Evolutionary conservation across 257 asterid species (phyloP).

Genomic region (Solanum infundibuliforme): DNA sequence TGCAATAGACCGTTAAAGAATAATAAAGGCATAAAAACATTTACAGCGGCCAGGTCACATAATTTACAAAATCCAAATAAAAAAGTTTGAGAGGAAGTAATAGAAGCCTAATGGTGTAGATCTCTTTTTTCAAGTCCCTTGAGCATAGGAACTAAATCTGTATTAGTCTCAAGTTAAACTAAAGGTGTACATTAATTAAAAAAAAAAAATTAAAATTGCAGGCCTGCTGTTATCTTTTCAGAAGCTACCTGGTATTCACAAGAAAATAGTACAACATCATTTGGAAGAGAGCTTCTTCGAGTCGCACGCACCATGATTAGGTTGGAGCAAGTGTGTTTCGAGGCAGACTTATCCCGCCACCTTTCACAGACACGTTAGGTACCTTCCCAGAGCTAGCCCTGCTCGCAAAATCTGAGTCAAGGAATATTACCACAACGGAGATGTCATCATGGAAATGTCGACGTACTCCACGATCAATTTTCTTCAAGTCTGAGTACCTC

Average conservation of each 20-base stretch:
- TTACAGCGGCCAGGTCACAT: neutral
- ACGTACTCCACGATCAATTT: conserved; percentile 75
- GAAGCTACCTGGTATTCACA: conserved; percentile 39
- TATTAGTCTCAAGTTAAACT: conserved; percentile 25
- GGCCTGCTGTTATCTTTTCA: conserved; percentile 26
- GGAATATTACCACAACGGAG: conserved; percentile 61
- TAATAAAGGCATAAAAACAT: neutral
- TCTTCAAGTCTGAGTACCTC: conserved; percentile 87
- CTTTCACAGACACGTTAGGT: conserved; percentile 52
- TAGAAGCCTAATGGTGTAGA: conserved; percentile 3
- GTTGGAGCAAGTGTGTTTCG: conserved; percentile 43
- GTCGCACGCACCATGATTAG: conserved; percentile 7
- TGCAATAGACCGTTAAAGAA: neutral
- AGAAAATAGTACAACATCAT: conserved; percentile 11
- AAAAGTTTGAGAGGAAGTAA: neutral
- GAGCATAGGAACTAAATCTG: conserved; percentile 25
- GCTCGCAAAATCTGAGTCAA: conserved; percentile 61
- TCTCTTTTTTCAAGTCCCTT: conserved; percentile 8
- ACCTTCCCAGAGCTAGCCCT: conserved; percentile 44
- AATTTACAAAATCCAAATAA: neutral
- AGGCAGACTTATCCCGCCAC: conserved; percentile 44
- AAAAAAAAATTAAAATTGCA: conserved; percentile 22
- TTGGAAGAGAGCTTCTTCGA: conserved; percentile 13
- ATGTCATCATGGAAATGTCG: conserved; percentile 88
- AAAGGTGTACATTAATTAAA: conserved; percentile 23